Conservation (phyloP, 345 rosid genomes). For the Theobroma cacao region DNA sequence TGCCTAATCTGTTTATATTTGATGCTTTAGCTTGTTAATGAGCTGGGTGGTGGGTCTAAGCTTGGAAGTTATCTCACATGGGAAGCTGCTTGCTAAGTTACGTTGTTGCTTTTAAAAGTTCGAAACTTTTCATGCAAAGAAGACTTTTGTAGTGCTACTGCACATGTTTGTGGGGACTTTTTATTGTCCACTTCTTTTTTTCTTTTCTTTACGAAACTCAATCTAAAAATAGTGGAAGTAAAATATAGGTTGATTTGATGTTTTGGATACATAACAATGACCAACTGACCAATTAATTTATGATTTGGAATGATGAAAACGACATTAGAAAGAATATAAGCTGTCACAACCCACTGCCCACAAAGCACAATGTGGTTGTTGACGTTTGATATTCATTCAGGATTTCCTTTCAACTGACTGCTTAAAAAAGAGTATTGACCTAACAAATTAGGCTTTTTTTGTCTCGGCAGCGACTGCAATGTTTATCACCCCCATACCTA, state of each 20-base stretch:
- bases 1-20: background rate
- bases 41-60: background rate
- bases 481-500: too few species aligned
- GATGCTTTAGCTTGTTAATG: background rate
- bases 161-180: too few species aligned
- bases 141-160: background rate
- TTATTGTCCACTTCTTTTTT: background rate
- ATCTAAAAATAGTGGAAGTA: background rate
- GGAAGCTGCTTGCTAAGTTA: too few species aligned
- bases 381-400: too few species aligned
- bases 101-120: background rate
- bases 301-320: too few species aligned
- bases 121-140: background rate
- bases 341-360: too few species aligned
- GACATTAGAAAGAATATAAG: too few species aligned
- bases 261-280: background rate
- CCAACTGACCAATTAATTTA: background rate
- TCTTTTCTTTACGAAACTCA: background rate
- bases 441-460: too few species aligned
- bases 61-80: background rate
- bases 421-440: too few species aligned
- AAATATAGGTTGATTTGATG: constrained; percentile 2
- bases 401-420: too few species aligned
- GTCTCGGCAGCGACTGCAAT: too few species aligned
- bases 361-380: too few species aligned